A percentile compares a stretch with the other conserved stretches of the same genome.
These are phyloP conservation scores for Fusarium sambucinum DNA, from an alignment of 2,329 filamentous ascomycete genomes.

Conservation along the genomic window DNA sequence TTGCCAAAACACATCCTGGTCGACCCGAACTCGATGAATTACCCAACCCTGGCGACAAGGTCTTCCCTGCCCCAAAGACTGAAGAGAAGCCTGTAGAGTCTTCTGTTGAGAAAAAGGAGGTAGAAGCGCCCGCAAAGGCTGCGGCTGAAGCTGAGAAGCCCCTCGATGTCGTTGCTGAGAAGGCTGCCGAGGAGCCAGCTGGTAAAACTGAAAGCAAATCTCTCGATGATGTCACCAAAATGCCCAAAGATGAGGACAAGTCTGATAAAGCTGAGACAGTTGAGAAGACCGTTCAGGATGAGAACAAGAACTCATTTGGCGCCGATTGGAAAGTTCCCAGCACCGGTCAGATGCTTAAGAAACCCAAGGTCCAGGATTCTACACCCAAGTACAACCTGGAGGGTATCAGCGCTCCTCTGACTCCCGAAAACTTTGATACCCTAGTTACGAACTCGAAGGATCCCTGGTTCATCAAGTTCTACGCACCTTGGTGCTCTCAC, in stretches of 20 bases:
- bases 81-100: constrained; percentile 19
- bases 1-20: constrained; percentile 84
- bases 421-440: constrained; percentile 86
- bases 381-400: constrained; percentile 74
- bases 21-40: constrained; percentile 76
- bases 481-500: constrained; percentile 96
- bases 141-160: constrained; percentile 37
- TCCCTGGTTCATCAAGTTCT: constrained; percentile 99
- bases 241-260: constrained; percentile 44
- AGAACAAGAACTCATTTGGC: constrained; percentile 45
- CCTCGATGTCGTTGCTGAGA: constrained; percentile 24
- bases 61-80: constrained; percentile 50
- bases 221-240: constrained; percentile 45
- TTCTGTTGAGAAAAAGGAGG: constrained; percentile 36
- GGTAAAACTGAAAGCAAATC: constrained; percentile 35
- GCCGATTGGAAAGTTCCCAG: constrained; percentile 50
- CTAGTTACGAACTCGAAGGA: constrained; percentile 88
- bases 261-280: constrained; percentile 44
- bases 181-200: constrained; percentile 34
- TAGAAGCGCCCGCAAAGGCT: constrained; percentile 51
- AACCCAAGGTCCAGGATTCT: constrained; percentile 62
- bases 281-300: constrained; percentile 46
- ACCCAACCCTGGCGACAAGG: constrained; percentile 76
- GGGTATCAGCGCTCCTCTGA: constrained; percentile 80
- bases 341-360: constrained; percentile 49